Percentiles rank a stretch among this genome's conserved stretches.
Conservation (phyloP, 2,329 filamentous ascomycete genomes). For the Paecilomyces variotii region DNA sequence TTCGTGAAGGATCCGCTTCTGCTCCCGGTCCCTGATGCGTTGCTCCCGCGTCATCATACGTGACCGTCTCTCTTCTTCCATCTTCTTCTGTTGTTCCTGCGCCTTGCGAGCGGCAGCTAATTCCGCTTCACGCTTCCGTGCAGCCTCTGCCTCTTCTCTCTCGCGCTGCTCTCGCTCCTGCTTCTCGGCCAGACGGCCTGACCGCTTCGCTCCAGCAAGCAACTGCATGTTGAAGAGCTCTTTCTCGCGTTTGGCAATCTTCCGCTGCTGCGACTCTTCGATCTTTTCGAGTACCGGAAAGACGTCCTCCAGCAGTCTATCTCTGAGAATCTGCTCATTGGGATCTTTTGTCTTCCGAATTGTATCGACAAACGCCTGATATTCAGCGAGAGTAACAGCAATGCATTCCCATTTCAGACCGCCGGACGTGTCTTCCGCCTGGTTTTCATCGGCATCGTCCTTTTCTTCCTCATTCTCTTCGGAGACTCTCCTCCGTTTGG, state of each 20-base stretch:
- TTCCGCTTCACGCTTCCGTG: slow-evolving; percentile 57
- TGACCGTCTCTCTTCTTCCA: slow-evolving; percentile 67
- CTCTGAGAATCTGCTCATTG: slow-evolving; percentile 73
- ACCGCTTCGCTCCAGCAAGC: slow-evolving; percentile 88
- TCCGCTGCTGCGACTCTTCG: slow-evolving; percentile 59
- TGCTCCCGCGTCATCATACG: slow-evolving; percentile 78
- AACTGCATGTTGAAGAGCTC: slow-evolving; percentile 77
- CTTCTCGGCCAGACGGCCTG: slow-evolving; percentile 77
- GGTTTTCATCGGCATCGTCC: slow-evolving; percentile 28
- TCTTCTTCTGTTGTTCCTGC: slow-evolving; percentile 52
- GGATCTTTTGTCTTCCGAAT: slow-evolving; percentile 70
- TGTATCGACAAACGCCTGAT: slow-evolving; percentile 60
- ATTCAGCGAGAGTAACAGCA: slow-evolving; percentile 72
- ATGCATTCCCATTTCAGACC: slow-evolving; percentile 86
- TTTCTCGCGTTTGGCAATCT: slow-evolving; percentile 65
- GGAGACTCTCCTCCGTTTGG: slow-evolving; percentile 59
- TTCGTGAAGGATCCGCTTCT: slow-evolving; percentile 73
- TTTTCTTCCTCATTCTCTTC: slow-evolving; percentile 34
- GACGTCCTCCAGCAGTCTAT: slow-evolving; percentile 66
- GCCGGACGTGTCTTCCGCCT: slow-evolving; percentile 56
- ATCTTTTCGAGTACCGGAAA: slow-evolving; percentile 77
- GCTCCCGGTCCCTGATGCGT: slow-evolving; percentile 76
- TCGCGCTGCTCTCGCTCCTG: slow-evolving; percentile 69
- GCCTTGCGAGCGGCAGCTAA: slow-evolving; percentile 54
- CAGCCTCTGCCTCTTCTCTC: slow-evolving; percentile 62